Conservation (phyloP, 768 basidiomycete species). For the Cystofilobasidium capitatum region DNA sequence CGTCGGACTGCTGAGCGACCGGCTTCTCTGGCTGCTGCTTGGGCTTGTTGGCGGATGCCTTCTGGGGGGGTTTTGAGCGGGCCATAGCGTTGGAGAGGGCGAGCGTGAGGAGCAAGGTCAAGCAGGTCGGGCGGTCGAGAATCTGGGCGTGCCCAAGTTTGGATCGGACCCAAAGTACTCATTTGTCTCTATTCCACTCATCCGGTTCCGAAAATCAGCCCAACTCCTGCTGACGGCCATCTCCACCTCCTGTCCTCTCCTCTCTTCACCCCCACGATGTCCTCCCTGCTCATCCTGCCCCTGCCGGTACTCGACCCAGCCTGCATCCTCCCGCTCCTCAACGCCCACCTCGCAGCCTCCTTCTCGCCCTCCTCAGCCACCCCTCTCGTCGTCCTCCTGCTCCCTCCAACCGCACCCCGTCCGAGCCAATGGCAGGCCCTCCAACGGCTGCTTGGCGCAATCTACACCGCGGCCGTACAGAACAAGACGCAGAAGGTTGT, state of each 20-base stretch:
- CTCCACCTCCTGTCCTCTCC: neutral
- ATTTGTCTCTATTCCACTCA: too few relatives aligned
- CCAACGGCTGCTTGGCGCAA: conserved; percentile 66
- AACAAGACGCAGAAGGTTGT: conserved; percentile 54
- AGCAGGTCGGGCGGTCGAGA: too few relatives aligned
- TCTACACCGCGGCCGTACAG: conserved; percentile 77
- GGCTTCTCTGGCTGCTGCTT: neutral
- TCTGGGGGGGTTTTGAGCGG: conserved; percentile 4
- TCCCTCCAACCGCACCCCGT: neutral
- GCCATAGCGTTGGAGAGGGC: conserved; percentile 9
- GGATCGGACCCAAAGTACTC: too few relatives aligned
- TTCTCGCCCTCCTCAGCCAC: neutral
- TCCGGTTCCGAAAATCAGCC: too few relatives aligned
- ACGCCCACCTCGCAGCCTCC: neutral
- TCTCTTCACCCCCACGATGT: neutral
- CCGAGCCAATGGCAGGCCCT: conserved; percentile 51
- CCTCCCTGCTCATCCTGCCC: neutral
- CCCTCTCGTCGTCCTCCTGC: neutral
- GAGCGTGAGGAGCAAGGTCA: neutral
- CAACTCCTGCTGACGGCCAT: too few relatives aligned
- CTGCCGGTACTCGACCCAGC: neutral
- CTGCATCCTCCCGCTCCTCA: neutral
- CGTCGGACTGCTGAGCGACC: too few relatives aligned
- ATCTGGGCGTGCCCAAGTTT: too few relatives aligned
- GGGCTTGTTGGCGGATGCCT: neutral